Conservation (phyloP, 1,284 basidiomycete genomes). For the Cystobasidium pallidum region DNA sequence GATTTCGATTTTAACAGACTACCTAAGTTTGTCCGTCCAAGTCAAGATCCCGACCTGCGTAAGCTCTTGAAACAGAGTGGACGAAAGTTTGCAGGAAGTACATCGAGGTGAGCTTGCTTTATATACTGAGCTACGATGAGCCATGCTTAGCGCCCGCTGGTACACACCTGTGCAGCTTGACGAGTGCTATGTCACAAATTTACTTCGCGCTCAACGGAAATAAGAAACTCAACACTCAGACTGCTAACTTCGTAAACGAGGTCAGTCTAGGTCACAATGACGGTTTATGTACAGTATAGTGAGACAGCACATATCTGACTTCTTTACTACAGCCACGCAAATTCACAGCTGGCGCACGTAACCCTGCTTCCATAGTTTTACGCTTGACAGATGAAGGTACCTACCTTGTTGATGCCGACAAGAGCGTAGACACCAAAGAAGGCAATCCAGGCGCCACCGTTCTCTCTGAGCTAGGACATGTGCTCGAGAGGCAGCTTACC, state of each 20-base stretch:
- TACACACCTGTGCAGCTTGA: slow-evolving; percentile 15
- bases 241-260: slow-evolving; percentile 68
- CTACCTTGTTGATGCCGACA: slow-evolving; percentile 80
- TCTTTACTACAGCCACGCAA: slow-evolving; percentile 61
- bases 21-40: slow-evolving; percentile 77
- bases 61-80: slow-evolving; percentile 66
- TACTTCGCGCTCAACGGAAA: slow-evolving; percentile 79
- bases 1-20: slow-evolving; percentile 88
- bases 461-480: slow-evolving; percentile 66
- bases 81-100: slow-evolving; percentile 79
- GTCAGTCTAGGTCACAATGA: slow-evolving; percentile 59
- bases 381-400: slow-evolving; percentile 64
- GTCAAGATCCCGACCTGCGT: slow-evolving; percentile 73
- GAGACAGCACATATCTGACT: too few species aligned
- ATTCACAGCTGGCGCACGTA: slow-evolving; percentile 79
- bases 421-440: slow-evolving; percentile 59
- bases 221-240: slow-evolving; percentile 65
- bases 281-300: background rate
- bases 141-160: background rate
- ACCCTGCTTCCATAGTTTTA: slow-evolving; percentile 74
- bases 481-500: slow-evolving; percentile 88
- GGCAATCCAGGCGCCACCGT: slow-evolving; percentile 63
- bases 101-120: slow-evolving; percentile 74
- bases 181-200: slow-evolving; percentile 68
- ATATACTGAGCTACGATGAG: slow-evolving; percentile 60